Percentiles rank a stretch among this genome's conserved stretches.
Conservation (phyloP, 257 asterid species). For the Solanum clarkiae region DNA sequence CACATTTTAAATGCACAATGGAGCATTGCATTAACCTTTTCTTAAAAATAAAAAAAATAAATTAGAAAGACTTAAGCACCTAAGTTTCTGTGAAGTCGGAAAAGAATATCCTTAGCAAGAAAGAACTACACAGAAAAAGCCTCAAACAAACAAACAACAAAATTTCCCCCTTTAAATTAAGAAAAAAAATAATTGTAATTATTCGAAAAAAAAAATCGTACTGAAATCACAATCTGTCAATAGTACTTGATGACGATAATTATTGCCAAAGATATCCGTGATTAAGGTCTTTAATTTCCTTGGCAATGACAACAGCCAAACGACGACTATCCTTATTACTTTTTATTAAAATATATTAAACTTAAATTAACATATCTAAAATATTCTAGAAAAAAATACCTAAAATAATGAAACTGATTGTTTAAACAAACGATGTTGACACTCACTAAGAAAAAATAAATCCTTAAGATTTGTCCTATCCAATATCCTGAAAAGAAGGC, state of each 20-base stretch:
- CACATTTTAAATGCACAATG: not conserved
- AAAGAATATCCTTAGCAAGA: constrained; percentile 10
- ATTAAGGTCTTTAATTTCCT: not conserved
- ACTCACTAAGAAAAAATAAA: constrained; percentile 19
- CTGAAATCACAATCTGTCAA: constrained; percentile 1
- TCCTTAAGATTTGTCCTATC: constrained; percentile 13
- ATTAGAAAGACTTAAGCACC: not conserved
- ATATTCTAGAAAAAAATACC: not conserved
- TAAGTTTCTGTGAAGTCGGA: constrained; percentile 8
- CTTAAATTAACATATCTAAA: not conserved
- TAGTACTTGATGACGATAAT: not conserved
- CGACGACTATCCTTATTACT: constrained; percentile 7
- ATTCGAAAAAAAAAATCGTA: not conserved
- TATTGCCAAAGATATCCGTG: not conserved
- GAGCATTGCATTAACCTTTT: not conserved
- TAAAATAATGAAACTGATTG: not conserved
- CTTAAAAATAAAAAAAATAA: too few species aligned
- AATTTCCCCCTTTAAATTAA: not conserved
- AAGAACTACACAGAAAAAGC: constrained; percentile 14
- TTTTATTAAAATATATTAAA: not conserved
- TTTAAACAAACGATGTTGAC: constrained; percentile 20
- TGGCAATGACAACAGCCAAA: constrained; percentile 17
- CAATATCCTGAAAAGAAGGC: constrained; percentile 5
- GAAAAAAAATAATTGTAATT: not conserved
- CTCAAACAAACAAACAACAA: constrained; percentile 10